Evolutionary conservation across 2,329 filamentous ascomycete species (phyloP).

Genomic region (Aspergillus carbonarius): DNA sequence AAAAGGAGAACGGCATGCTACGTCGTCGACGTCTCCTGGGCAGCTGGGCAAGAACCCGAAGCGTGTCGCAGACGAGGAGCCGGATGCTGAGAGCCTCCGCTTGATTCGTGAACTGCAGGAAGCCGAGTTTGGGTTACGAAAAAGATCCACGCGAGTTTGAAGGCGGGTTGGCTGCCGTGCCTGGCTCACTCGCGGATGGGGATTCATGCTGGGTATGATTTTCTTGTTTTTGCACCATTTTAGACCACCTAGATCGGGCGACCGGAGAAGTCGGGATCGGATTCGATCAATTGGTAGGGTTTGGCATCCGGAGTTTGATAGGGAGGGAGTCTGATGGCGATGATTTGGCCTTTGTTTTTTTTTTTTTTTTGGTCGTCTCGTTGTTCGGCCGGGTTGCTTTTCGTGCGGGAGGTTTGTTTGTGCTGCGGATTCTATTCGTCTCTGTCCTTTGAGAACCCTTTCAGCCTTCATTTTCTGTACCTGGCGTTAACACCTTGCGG

Average conservation of each 20-base stretch:
- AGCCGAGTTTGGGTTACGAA: constrained; percentile 46
- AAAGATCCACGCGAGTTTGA: constrained; percentile 28
- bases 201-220: neutral
- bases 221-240: constrained; percentile 2
- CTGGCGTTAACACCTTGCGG: neutral
- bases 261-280: constrained; percentile 6
- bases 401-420: neutral
- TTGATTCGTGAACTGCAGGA: constrained; percentile 48
- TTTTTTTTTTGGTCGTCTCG: constrained; percentile 5
- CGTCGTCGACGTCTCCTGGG: constrained; percentile 27
- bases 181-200: too few relatives aligned
- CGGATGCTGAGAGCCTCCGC: constrained; percentile 45
- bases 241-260: constrained; percentile 16
- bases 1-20: constrained; percentile 30
- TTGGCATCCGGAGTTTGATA: constrained; percentile 20
- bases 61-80: constrained; percentile 30
- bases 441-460: too few relatives aligned
- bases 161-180: neutral
- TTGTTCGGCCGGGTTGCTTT: neutral
- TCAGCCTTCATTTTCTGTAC: neutral
- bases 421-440: neutral
- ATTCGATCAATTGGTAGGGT: constrained; percentile 7
- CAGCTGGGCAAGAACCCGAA: constrained; percentile 30
- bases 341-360: constrained; percentile 5
- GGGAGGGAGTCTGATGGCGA: constrained; percentile 16